phyloP scores from a whole-genome alignment of 352 stramenopile species.

The Globisporangium irregulare region DNA sequence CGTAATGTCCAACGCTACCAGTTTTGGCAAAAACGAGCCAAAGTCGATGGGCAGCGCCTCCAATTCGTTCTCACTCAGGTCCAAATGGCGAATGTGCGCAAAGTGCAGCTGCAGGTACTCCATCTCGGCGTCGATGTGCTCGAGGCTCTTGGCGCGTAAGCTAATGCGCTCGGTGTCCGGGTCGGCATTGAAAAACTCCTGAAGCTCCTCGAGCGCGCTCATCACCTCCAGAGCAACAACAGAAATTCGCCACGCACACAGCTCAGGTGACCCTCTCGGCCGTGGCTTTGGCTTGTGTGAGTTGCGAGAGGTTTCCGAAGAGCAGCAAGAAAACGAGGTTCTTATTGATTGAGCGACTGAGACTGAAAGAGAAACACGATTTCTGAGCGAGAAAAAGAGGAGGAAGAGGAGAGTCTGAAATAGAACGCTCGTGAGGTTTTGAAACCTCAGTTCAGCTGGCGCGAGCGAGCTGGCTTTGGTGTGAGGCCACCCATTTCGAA shows the following conservation, averaged over 20 bases:
- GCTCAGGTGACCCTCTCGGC: too few relatives aligned
- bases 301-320: too few relatives aligned
- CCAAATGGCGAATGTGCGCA: slow-evolving; percentile 41
- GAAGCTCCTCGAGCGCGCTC: slow-evolving; percentile 47
- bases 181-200: slow-evolving; percentile 36
- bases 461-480: too few relatives aligned
- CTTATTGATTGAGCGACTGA: too few relatives aligned
- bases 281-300: too few relatives aligned
- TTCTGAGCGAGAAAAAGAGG: too few relatives aligned
- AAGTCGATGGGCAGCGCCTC: slow-evolving; percentile 38
- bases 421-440: not conserved
- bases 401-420: too few relatives aligned
- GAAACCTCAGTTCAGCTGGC: not conserved
- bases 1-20: slow-evolving; percentile 62
- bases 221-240: slow-evolving; percentile 10
- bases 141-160: slow-evolving; percentile 33
- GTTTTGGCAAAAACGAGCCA: slow-evolving; percentile 30
- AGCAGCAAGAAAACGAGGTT: too few relatives aligned
- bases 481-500: not conserved
- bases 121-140: slow-evolving; percentile 31
- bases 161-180: slow-evolving; percentile 41
- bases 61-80: slow-evolving; percentile 57
- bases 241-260: too few relatives aligned
- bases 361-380: too few relatives aligned
- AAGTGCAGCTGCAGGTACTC: slow-evolving; percentile 45